These are phyloP conservation scores for Lentinus brumalis DNA, from an alignment of 768 basidiomycete genomes.

Conservation along the genomic window DNA sequence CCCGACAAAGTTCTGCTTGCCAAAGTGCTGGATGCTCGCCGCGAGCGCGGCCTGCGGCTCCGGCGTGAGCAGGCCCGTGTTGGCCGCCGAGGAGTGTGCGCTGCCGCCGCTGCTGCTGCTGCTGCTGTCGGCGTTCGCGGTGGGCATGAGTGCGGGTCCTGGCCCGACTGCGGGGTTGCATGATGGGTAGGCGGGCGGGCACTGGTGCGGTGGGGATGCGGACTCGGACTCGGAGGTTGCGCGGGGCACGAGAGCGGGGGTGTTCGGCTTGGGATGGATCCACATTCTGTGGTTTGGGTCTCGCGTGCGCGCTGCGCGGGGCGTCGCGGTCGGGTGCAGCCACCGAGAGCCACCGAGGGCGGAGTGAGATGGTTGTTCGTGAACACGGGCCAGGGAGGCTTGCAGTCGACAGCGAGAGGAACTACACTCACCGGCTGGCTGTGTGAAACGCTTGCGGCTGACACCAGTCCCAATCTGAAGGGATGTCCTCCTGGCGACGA, in stretches of 20 bases:
- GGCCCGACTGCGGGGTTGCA: slow-evolving; percentile 21
- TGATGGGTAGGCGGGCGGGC: slow-evolving; percentile 10
- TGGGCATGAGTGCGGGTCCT: slow-evolving; percentile 18
- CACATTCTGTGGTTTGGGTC: not conserved
- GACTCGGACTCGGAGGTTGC: too few species aligned
- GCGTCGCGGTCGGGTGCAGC: not conserved
- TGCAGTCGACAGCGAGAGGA: too few species aligned
- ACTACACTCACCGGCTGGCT: too few species aligned
- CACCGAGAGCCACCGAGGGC: too few species aligned
- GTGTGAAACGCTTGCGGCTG: too few species aligned
- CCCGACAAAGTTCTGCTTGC: slow-evolving; percentile 27
- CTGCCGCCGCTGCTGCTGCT: not conserved
- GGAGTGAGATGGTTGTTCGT: too few species aligned
- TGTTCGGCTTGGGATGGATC: not conserved
- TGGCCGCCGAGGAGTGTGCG: not conserved
- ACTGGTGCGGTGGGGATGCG: not conserved
- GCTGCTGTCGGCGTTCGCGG: not conserved
- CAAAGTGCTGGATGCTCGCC: slow-evolving; percentile 10
- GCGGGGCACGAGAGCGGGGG: not conserved
- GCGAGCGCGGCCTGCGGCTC: slow-evolving; percentile 13
- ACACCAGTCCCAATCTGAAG: too few species aligned
- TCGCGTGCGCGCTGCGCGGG: not conserved
- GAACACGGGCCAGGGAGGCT: too few species aligned
- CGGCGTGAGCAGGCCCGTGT: slow-evolving; percentile 9
- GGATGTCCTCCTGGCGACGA: too few species aligned